A percentile compares a stretch with the other conserved stretches of the same genome.
These are phyloP conservation scores for Podospora appendiculata DNA, from an alignment of 495 filamentous ascomycete species.

Conservation along the genomic window DNA sequence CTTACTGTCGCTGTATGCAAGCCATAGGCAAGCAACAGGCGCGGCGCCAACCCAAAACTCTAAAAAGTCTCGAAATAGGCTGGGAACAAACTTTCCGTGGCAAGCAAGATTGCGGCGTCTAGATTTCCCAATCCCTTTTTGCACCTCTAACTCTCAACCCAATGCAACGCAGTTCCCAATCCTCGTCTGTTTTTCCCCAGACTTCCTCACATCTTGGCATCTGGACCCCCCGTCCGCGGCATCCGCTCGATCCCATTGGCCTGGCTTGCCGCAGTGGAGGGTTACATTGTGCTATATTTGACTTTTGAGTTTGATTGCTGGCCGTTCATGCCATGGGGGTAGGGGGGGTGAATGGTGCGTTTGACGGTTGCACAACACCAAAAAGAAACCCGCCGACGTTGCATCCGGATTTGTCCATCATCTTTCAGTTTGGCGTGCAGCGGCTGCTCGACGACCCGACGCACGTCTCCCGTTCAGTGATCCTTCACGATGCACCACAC, in stretches of 20 bases:
- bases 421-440: not conserved
- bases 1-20: no score
- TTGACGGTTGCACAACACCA: no score
- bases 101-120: conserved; percentile 4
- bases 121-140: not conserved
- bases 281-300: not conserved
- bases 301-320: not conserved
- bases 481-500: no score
- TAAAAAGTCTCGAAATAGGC: not conserved
- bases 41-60: no score
- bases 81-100: not conserved
- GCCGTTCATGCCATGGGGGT: no score
- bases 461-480: not conserved
- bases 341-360: no score
- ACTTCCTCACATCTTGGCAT: not conserved
- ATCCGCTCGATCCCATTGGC: not conserved
- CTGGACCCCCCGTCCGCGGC: no score
- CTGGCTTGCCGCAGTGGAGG: not conserved
- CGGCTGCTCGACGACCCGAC: not conserved
- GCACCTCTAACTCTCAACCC: no score
- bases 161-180: no score
- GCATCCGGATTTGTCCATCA: no score
- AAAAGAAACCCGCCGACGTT: no score
- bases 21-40: no score
- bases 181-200: not conserved